Evolutionary conservation across 2,329 filamentous ascomycete species (phyloP).

Genomic region (Penicillium sp.): DNA sequence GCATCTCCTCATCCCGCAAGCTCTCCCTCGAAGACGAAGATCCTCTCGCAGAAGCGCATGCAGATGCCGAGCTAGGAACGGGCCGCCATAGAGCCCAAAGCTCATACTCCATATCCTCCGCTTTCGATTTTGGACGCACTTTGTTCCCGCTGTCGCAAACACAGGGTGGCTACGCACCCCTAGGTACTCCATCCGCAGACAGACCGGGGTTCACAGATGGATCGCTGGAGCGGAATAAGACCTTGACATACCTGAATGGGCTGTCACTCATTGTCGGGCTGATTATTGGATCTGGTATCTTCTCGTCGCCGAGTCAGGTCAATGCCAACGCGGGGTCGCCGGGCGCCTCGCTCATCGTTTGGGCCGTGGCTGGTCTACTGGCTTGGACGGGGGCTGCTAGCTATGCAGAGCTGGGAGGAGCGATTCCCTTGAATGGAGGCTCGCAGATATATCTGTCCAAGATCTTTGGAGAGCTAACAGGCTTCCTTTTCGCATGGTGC

Average conservation of each 20-base stretch:
- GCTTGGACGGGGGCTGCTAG: conserved; percentile 94
- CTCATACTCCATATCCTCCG: conserved; percentile 81
- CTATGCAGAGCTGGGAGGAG: conserved; percentile 89
- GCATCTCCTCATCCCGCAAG: conserved; percentile 81
- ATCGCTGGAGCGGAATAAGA: conserved; percentile 92
- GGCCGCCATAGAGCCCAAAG: conserved; percentile 47
- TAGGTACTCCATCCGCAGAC: conserved; percentile 64
- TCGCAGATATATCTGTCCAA: conserved; percentile 90
- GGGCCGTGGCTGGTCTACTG: conserved; percentile 79
- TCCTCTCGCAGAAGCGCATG: conserved; percentile 49
- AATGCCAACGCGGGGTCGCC: conserved; percentile 85
- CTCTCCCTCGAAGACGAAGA: conserved; percentile 83
- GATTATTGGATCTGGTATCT: conserved; percentile 94
- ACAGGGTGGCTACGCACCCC: conserved; percentile 69
- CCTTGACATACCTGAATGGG: conserved; percentile 86
- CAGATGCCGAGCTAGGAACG: conserved; percentile 47
- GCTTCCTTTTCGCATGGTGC: conserved; percentile 94
- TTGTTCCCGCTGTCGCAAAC: conserved; percentile 87
- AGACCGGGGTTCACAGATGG: conserved; percentile 50
- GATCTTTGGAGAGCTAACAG: conserved; percentile 86
- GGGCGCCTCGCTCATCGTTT: conserved; percentile 81
- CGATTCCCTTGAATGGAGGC: conserved; percentile 90
- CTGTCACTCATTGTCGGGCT: conserved; percentile 81
- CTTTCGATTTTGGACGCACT: conserved; percentile 89
- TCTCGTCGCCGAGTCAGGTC: conserved; percentile 86